Evolutionary conservation across 2,329 filamentous ascomycete genomes (phyloP).

Genomic region (Fusarium fujikuroi): DNA sequence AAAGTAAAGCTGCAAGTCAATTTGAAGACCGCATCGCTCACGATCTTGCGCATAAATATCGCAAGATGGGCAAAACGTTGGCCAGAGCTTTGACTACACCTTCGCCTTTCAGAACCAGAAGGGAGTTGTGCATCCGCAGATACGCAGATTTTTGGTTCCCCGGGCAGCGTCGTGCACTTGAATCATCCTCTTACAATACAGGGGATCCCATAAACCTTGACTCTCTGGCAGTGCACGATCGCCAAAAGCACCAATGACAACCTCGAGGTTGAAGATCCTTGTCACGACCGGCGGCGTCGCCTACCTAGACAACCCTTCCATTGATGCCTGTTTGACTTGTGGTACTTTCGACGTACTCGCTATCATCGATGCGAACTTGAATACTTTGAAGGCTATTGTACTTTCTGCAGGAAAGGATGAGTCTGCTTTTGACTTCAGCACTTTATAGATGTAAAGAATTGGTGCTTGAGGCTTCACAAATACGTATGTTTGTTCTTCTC

Average conservation of each 20-base stretch:
- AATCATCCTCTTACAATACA: not conserved
- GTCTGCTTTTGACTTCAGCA: not conserved
- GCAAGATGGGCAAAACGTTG: constrained; percentile 30
- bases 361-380: constrained; percentile 41
- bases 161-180: not conserved
- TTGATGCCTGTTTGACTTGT: constrained; percentile 9
- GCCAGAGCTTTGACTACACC: constrained; percentile 37
- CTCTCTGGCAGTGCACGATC: constrained; percentile 37
- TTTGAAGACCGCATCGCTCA: constrained; percentile 7
- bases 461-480: not conserved
- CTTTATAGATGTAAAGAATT: not conserved
- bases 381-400: constrained; percentile 5
- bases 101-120: constrained; percentile 42
- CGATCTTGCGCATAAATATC: not conserved
- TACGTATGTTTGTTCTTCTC: not conserved
- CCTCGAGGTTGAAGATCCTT: constrained; percentile 9
- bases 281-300: constrained; percentile 36
- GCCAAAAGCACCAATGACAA: no score
- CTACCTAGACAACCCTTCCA: constrained; percentile 30
- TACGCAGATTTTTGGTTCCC: not conserved
- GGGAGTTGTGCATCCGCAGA: constrained; percentile 37
- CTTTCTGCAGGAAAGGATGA: not conserved
- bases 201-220: constrained; percentile 26
- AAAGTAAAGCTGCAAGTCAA: not conserved
- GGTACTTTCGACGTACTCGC: not conserved